Evolutionary conservation across 140 eudicot genomes (phyloP).

Genomic region (Ambrosia hybrid): DNA sequence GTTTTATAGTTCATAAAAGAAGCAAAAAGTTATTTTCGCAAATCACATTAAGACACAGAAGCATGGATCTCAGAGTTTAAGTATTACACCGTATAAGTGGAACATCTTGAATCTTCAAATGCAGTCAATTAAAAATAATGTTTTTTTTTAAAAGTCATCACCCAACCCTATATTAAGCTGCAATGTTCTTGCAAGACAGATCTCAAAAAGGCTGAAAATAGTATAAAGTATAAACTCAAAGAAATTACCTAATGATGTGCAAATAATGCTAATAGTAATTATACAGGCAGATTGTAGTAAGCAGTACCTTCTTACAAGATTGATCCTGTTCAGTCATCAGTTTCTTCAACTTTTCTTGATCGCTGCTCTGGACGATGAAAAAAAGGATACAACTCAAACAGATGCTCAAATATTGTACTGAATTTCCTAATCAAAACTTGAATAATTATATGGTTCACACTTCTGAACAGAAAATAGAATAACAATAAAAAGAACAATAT

Average conservation of each 20-base stretch:
- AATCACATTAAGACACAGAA: background rate
- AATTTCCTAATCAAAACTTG: background rate
- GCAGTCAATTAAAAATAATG: background rate
- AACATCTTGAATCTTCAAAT: background rate
- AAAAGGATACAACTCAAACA: background rate
- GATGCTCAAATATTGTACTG: background rate
- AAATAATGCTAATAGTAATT: background rate
- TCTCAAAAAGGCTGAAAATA: background rate
- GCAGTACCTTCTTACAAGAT: conserved; percentile 41
- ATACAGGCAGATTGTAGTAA: background rate
- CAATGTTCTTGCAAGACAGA: background rate
- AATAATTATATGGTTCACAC: background rate
- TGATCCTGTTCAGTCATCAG: conserved; percentile 34
- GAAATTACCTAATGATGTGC: background rate
- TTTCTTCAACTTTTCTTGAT: conserved; percentile 67
- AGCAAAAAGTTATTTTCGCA: background rate
- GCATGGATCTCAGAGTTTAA: background rate
- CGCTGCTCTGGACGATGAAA: conserved; percentile 44
- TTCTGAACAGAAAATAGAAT: background rate
- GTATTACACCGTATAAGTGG: background rate
- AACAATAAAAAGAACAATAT: too few species aligned
- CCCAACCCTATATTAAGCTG: background rate
- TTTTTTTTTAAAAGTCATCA: background rate
- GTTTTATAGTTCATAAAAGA: background rate
- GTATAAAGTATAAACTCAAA: background rate